Base-by-base conservation (phyloP, 2,329 filamentous ascomycete genomes). In the Chaetomium strumarium region DNA sequence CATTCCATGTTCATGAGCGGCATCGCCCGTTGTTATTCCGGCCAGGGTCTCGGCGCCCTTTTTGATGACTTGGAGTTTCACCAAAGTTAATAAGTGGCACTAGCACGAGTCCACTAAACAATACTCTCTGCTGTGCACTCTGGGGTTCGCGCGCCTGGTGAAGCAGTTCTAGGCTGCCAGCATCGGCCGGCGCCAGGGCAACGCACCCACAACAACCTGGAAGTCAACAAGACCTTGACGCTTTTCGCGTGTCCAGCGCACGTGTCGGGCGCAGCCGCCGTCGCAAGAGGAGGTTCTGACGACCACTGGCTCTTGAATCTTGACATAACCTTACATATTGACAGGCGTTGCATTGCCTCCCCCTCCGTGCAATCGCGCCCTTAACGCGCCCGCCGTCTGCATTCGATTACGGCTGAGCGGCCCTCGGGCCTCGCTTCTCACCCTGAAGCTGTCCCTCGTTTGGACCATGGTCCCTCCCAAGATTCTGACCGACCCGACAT, bases 391-490 rank as follows among this genome's bases (percentile, higher is more conserved):
- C 39, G 54, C 39, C 53, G 41, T 56, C 44, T 45, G 46, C 50
- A 34, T 43, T 46, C 33, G 38, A 29, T 46, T 51, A 55, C 39
- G 14, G 41, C n/a, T 33, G 34, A 42, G 34, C 12, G 17, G 14
- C 33, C 8, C 12, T 24, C 17, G 34, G 42, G 46, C 20, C 29
- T 51, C 53, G 33, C 46, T 47, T 39, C 12, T 30, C 13, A 20
- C 9, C 24, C n/a, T 33, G 51, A 62, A 57, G 58, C 51, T 56
- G 51, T 52, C 58, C 48, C 55, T 61, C 59, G 56, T 53, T 62
- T 56, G 7, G 50, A 38, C 12, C 31, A 7, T 13, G 24, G 37
- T 46, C 49, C 53, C 52, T 54, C 56, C 45, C 39, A n/a, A n/a
- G 14, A 9, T 30, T 44, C 42, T 41, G 36, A 45, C 16, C 50